Base-by-base conservation (phyloP, 352 stramenopile species). In the Phytophthora chlamydospora region DNA sequence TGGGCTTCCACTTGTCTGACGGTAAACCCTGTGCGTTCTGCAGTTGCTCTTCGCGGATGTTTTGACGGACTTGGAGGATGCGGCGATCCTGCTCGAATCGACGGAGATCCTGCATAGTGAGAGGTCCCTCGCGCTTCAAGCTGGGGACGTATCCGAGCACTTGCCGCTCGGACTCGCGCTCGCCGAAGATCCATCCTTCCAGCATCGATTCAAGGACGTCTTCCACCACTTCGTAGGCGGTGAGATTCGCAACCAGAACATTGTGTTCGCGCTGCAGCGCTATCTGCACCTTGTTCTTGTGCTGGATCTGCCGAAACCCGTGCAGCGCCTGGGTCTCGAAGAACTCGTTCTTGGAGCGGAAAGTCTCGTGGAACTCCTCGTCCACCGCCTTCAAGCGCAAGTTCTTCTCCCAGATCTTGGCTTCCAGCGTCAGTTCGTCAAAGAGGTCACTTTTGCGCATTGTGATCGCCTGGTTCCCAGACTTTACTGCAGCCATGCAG, bases 141-240 rank as follows among this genome's bases (percentile, higher is more conserved):
- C 85, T 95, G 7, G 89, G 89, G 10, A 97, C 86, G 42, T 81
- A 97, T 6, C 89, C 89, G 16, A 90, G 65, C 1, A 79, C 85
- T 31, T 77, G 66, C 27, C 76, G 73, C 21, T 88, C 64, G 10
- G 87, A 97, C 65, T 97, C 79, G 45, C 90, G 83, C 72, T 98
- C 95, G 4, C 96, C 96, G 68, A 99, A 98, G 49, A 95, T 73
- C 96, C 96, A 99, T 2, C 96, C 96, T 80, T 98, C 96, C 13
- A 98, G 76, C 96, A 99, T 98, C 33, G 73, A 97, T 41, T 97
- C 83, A 6, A 99, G 76, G 16, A 98, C 90, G 39, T 97, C 89
- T 33, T 98, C 93, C n/a, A 98, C 82, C 14, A 98, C 84, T 53
- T 98, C 94, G 16, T 76, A 64, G 1, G 93, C 79, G 7, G 90